Evolutionary conservation across 2,329 filamentous ascomycete species (phyloP), one percentile per base, ranked within the genome.

Genomic region (Aspergillus niger): DNA sequence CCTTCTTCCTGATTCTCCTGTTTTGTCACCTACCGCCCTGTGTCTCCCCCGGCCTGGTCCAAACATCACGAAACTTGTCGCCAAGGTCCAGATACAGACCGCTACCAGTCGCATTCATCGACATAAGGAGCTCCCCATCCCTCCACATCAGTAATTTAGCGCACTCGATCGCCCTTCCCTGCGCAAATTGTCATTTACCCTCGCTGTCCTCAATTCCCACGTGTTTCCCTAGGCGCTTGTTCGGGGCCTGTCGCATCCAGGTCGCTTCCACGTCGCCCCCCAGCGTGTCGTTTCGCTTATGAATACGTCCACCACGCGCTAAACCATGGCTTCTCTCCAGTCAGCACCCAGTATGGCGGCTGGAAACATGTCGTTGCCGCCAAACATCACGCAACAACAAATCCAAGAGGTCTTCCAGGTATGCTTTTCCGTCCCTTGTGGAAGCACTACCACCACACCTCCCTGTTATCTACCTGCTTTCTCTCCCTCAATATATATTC

Each of bases 311-410:
- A 64, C 49, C 32, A 67, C 68, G 65, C 67, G 66, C 66, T 68
- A 67, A 78, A 84, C 62, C 72, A 96, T 96, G 91, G 89, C 91
- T 76, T 93, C 91, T 65, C 87, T 92, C 72, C 91, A 95, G 80
- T 80, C 86, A 71, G 83, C 87, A 66, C 86, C 89, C 65, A 85
- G 86, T 70, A 85, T 90, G 77, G 86, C 89, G 76, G 84, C 89
- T 74, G 85, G 85, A 65, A 86, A 85, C 69, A 82, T 80, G 50
- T 82, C 82, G 63, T 81, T 92, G 74, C 84, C 88, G 58, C 80
- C 83, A 38, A 88, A 88, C 74, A 82, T 92, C 71, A 93, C 86
- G 59, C 89, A 89, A 71, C 88, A 92, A 72, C 87, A 92, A 74
- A 85, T 92, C 44, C 90, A 93, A 77, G 90, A 92, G 70, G 84